phyloP scores from a whole-genome alignment of 2,329 filamentous ascomycete species.

The Trichothecium roseum region DNA sequence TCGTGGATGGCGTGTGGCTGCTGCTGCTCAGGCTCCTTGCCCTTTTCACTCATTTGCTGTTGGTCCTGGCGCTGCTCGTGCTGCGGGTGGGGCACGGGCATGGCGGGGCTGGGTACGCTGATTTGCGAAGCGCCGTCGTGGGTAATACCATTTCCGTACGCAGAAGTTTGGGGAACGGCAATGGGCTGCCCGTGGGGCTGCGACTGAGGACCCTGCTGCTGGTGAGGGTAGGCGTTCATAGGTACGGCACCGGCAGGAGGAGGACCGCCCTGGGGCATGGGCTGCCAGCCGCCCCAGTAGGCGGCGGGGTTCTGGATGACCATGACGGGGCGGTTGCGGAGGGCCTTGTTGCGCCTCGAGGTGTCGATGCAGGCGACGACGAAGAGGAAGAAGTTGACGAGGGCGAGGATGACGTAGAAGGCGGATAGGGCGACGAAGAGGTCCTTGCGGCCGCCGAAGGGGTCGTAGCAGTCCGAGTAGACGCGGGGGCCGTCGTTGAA shows the following conservation, averaged over 20 bases:
- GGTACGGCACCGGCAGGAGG: too few species aligned
- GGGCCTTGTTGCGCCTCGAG: conserved; percentile 15
- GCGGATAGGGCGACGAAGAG: conserved; percentile 11
- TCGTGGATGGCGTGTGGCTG: background rate
- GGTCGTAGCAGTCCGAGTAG: conserved; percentile 3
- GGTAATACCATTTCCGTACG: too few species aligned
- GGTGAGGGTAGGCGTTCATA: background rate
- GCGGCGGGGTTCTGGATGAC: conserved; percentile 14
- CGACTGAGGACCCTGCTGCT: background rate
- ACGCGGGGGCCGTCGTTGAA: conserved; percentile 3
- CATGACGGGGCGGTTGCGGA: conserved; percentile 11
- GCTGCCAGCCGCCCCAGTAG: conserved; percentile 22
- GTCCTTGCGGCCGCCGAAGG: conserved; percentile 3
- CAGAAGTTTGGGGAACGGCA: too few species aligned
- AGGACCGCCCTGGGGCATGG: conserved; percentile 11
- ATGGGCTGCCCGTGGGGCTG: too few species aligned
- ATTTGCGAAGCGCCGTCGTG: conserved; percentile 3
- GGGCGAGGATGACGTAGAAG: conserved; percentile 14
- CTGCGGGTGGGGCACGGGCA: background rate
- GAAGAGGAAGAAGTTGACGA: conserved; percentile 28
- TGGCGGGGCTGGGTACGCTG: background rate
- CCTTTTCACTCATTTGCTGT: conserved; percentile 1
- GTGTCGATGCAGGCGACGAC: conserved; percentile 28
- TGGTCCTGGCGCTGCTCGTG: too few species aligned
- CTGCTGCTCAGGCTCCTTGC: conserved; percentile 1